Evolutionary conservation across 1,139 yeast genomes (phyloP).

Genomic region (Nadsonia commutata): DNA sequence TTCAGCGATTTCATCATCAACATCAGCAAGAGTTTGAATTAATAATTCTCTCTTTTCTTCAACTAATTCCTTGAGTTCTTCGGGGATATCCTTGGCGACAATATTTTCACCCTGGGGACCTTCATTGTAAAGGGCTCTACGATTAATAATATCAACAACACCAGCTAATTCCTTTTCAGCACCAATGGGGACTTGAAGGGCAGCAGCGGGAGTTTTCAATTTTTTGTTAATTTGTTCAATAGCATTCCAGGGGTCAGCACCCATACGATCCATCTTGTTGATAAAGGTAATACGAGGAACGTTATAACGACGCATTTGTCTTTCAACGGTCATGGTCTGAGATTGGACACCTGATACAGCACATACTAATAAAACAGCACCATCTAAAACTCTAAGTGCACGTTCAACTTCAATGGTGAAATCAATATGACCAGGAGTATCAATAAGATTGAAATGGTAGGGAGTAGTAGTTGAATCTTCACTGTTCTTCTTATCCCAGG

Average conservation of each 20-base stretch:
- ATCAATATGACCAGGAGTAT: conserved; percentile 97
- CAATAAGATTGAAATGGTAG: conserved; percentile 86
- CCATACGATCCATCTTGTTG: conserved; percentile 98
- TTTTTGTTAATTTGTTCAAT: conserved; percentile 80
- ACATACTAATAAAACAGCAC: conserved; percentile 95
- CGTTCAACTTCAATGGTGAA: conserved; percentile 97
- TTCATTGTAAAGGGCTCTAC: conserved; percentile 77
- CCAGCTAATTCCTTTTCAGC: conserved; percentile 75
- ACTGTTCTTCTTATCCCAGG: conserved; percentile 55
- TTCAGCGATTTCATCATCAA: conserved; percentile 94
- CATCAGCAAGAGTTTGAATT: conserved; percentile 92
- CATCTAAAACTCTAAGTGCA: conserved; percentile 90
- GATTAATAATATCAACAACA: conserved; percentile 78
- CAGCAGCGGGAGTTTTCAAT: conserved; percentile 90
- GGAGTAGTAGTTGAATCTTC: conserved; percentile 28
- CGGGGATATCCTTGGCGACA: conserved; percentile 54
- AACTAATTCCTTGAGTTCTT: conserved; percentile 54
- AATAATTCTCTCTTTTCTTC: conserved; percentile 71
- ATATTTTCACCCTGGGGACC: conserved; percentile 84
- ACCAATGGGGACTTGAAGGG: conserved; percentile 95
- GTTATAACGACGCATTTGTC: conserved; percentile 97
- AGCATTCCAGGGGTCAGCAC: conserved; percentile 92
- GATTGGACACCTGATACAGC: conserved; percentile 98
- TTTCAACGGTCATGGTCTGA: conserved; percentile 94
- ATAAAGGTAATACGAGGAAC: conserved; percentile 93